Evolutionary conservation across 2,329 filamentous ascomycete species (phyloP), one percentile per base, ranked within the genome.

Genomic region (Hysterium pulicare): DNA sequence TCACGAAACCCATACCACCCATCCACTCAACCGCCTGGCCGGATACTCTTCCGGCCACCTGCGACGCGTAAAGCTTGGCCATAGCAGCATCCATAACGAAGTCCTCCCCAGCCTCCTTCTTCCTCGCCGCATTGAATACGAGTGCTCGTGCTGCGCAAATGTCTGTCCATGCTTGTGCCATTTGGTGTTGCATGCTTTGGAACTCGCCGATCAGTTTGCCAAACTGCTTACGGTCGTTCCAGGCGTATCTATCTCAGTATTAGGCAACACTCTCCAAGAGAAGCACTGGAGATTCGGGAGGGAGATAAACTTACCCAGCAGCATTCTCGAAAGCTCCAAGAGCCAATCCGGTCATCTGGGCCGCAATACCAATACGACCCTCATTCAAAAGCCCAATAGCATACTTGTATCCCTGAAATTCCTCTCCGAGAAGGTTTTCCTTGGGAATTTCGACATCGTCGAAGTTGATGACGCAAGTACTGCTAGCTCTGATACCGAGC

Each of bases 121-220:
- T 96, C 61, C 93, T 83, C 1, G 93, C 86, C 3, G 93, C 93
- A 61, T 97, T 98, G 78, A 87, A 98, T 41, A 98, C 90, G 17
- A 98, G 78, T 7, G 90, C 89, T 38, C 93, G 83, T 1, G 93
- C 93, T 22, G 93, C 93, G 42, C 83, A 77, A 62, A 98, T 96
- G 68, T 98, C 93, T 19, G 86, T 88, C 73, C 91, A 97, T 1
- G 90, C 86, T 72, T 98, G 93, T 2, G 93, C 93, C 50, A 98
- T 85, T 74, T 98, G 93, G 75, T 96, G 90, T 74, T 97, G 91
- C 93, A 98, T 97, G 59, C 90, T 90, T 72, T 98, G 93, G 79
- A 98, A 98, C 67, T 94, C 87, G 60, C 93, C 93, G 46, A 98
- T 84, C 41, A 95, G 80, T 63, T 88, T 78, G 54, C 93, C 91